Evolutionary conservation across 805 yeast genomes (phyloP).

Genomic region (Saccharomycopsis synnaedendra): DNA sequence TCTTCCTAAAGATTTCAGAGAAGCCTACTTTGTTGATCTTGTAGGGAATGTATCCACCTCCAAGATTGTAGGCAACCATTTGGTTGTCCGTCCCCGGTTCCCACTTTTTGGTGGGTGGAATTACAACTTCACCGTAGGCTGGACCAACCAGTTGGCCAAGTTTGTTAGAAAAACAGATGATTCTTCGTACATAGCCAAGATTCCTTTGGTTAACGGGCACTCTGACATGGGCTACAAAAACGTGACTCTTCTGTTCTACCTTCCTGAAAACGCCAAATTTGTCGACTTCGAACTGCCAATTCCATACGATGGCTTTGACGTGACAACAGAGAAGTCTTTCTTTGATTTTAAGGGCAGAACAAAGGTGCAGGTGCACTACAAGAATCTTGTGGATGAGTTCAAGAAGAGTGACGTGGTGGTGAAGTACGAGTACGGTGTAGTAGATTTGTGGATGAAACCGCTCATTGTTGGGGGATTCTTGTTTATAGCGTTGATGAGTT

Average conservation of each 20-base stretch:
- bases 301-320: conserved; percentile 21
- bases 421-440: conserved; percentile 47
- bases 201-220: conserved; percentile 70
- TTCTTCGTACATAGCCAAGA: conserved; percentile 44
- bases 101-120: conserved; percentile 97
- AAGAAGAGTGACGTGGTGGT: conserved; percentile 43
- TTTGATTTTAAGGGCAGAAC: conserved; percentile 80
- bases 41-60: conserved; percentile 92
- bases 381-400: conserved; percentile 61
- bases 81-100: conserved; percentile 71
- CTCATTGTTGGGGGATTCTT: conserved; percentile 49
- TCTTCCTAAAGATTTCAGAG: conserved; percentile 40
- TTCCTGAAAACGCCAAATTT: conserved; percentile 79
- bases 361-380: conserved; percentile 47
- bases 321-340: conserved; percentile 36
- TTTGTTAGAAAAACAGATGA: conserved; percentile 34
- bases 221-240: conserved; percentile 55
- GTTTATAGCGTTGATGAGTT: conserved; percentile 45
- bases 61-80: conserved; percentile 25
- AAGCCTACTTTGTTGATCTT: conserved; percentile 72
- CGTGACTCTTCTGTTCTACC: conserved; percentile 47
- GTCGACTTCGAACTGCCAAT: conserved; percentile 49
- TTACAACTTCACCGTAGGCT: conserved; percentile 92
- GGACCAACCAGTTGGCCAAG: conserved; percentile 52
- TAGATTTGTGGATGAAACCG: conserved; percentile 53